Evolutionary conservation across 371 early-diverging fungal genomes (phyloP), one percentile per base, ranked within the genome.

Genomic region (Haplosporangium sp.): DNA sequence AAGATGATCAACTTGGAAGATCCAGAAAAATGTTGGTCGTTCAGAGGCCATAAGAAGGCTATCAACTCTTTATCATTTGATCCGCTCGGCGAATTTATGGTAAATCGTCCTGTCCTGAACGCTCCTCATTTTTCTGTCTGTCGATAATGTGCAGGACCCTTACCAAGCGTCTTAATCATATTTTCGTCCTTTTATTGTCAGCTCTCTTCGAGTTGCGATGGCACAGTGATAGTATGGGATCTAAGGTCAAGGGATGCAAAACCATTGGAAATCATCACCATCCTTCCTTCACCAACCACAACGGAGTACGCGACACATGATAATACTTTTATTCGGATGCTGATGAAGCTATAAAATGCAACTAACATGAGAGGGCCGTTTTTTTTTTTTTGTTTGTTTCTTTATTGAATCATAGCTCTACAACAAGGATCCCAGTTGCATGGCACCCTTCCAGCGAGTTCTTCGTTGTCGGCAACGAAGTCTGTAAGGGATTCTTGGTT

Each of bases 201-300:
- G 73, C 16, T 84, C 9, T 92, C 92, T 8, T 84, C 88, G 11
- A 85, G 84, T 13, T 84, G 83, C 51, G 87, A 90, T 21, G 92
- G 92, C 6, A 81, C 82, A 21, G 80, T 90, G 16, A 81, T 82
- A n/a, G 75, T 92, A 7, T 92, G 92, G 92, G 80, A 86, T 62
- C 55, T 86, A 14, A 83, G 84, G 37, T 56, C 82, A 12, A 57
- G 59, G 5, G 82, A 74, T 13, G 82, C 83, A 2, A 79, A 60
- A 10, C 86, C 89, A 1, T 59, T 64, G 5, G 82, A 85, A 59
- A 55, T 84, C 13, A 63, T 79, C 58, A 61, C 52, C n/a, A 43
- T 73, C 42, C 43, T 54, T 16, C 29, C 29, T 4, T 42, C 51
- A 13, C 62, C 80, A 36, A 55, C 55, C 13, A 59, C 55, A 1